A percentile compares a stretch with the other conserved stretches of the same genome.
phyloP scores from a whole-genome alignment of 495 filamentous ascomycete genomes.

The Staphylotrichum longicolle region DNA sequence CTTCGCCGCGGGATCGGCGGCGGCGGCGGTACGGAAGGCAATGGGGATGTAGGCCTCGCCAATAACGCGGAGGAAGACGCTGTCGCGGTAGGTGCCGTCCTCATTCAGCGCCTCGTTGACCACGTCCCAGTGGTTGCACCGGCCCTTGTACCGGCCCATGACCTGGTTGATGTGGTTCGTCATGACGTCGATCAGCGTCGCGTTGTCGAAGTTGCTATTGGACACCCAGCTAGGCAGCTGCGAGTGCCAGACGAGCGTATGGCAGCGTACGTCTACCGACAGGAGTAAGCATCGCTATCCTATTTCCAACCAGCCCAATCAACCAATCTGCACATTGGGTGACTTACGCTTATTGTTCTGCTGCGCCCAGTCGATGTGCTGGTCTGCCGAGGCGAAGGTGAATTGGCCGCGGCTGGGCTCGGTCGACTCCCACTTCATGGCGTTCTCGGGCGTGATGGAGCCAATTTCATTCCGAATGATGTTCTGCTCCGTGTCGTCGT shows the following conservation, averaged over 20 bases:
- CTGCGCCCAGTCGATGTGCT: constrained; percentile 42
- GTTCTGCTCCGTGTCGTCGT: constrained; percentile 35
- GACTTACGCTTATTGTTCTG: constrained; percentile 42
- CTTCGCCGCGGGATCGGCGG: too few species aligned
- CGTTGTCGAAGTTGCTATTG: constrained; percentile 51
- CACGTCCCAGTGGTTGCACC: constrained; percentile 59
- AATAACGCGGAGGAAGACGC: constrained; percentile 53
- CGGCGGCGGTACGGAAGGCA: constrained; percentile 42
- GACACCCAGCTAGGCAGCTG: constrained; percentile 58
- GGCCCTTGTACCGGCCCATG: constrained; percentile 53
- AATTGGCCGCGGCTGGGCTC: constrained; percentile 50
- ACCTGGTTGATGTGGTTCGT: constrained; percentile 54
- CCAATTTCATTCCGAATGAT: constrained; percentile 50
- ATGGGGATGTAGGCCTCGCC: constrained; percentile 57
- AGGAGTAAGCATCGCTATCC: too few species aligned
- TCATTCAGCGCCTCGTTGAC: constrained; percentile 64
- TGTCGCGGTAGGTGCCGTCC: constrained; percentile 56
- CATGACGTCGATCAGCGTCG: constrained; percentile 48
- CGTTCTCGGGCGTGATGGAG: constrained; percentile 52
- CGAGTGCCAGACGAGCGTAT: constrained; percentile 59
- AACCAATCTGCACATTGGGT: too few species aligned
- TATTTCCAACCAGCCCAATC: too few species aligned
- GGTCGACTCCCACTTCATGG: constrained; percentile 53
- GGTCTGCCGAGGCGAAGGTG: constrained; percentile 52
- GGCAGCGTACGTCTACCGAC: constrained; percentile 46